These are phyloP conservation scores for Colletotrichum lupini DNA, from an alignment of 2,329 filamentous ascomycete species.

Conservation along the genomic window DNA sequence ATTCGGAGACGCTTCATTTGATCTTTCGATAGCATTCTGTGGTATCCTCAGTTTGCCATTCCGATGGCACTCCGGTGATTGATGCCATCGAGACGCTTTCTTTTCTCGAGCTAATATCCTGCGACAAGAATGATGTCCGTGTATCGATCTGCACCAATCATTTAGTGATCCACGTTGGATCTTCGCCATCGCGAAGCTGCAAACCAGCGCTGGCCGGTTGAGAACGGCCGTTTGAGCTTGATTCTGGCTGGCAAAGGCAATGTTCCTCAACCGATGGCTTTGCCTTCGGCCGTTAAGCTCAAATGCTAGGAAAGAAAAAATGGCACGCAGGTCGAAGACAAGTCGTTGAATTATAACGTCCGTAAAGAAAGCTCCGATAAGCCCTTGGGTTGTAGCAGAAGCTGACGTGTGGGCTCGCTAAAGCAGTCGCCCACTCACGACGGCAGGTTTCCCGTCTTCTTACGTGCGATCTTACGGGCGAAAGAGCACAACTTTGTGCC, in stretches of 20 bases:
- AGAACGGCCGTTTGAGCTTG: neutral
- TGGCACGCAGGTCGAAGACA: neutral
- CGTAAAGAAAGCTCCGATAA: neutral
- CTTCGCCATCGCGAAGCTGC: neutral
- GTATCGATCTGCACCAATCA: neutral
- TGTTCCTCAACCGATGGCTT: neutral
- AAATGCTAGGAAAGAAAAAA: neutral
- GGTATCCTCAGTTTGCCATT: neutral
- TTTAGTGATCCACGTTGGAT: neutral
- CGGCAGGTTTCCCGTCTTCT: neutral
- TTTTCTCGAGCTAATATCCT: neutral
- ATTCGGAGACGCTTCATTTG: neutral
- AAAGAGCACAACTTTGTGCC: neutral
- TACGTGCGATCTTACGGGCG: neutral
- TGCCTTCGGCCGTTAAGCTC: neutral
- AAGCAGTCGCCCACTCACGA: neutral
- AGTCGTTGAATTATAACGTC: neutral
- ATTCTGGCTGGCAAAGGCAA: neutral
- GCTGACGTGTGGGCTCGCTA: neutral
- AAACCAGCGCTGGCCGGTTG: neutral
- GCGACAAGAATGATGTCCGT: neutral
- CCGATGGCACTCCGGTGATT: neutral
- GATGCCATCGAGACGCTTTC: neutral
- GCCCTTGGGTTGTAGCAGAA: neutral
- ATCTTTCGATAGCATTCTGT: neutral